Percentiles rank a stretch among this genome's conserved stretches.
phyloP scores from a whole-genome alignment of 176 grass and related monocot genomes.

The Luzula sylvatica region DNA sequence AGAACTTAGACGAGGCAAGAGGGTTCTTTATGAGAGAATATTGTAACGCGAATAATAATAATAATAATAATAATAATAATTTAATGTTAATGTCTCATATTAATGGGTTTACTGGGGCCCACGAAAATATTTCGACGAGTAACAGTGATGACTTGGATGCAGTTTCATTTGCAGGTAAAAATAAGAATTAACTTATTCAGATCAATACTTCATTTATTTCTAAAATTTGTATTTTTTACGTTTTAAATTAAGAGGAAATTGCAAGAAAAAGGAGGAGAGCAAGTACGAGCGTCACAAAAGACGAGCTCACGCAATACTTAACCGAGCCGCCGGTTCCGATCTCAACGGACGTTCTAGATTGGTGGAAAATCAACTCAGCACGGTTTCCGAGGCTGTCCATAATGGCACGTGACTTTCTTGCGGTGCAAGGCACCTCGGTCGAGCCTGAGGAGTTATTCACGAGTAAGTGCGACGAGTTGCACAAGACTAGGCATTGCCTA shows the following conservation, averaged over 20 bases:
- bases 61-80: conserved; percentile 30
- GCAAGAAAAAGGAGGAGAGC: conserved; percentile 59
- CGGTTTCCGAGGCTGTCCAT: conserved; percentile 71
- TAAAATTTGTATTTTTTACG: not conserved
- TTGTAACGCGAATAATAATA: conserved; percentile 38
- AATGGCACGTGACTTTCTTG: conserved; percentile 91
- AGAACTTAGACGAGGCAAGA: conserved; percentile 67
- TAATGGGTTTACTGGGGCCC: conserved; percentile 9
- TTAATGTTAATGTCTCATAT: no score
- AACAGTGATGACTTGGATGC: conserved; percentile 25
- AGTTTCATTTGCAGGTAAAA: conserved; percentile 60
- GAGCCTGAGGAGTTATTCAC: conserved; percentile 84
- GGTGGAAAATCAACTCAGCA: conserved; percentile 75
- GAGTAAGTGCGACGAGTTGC: conserved; percentile 52
- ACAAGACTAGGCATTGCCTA: conserved; percentile 68
- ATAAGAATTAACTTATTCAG: no score
- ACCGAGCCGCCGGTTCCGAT: conserved; percentile 56
- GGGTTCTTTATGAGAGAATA: conserved; percentile 74
- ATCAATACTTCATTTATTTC: no score
- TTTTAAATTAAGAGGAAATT: conserved; percentile 54
- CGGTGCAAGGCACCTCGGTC: conserved; percentile 63
- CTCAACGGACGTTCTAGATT: conserved; percentile 63
- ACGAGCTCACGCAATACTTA: conserved; percentile 80
- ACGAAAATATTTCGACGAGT: conserved; percentile 3
- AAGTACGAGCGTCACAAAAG: conserved; percentile 45